Evolutionary conservation across 2,329 filamentous ascomycete genomes (phyloP).

Genomic region (Ceratocystis diversiconidia): DNA sequence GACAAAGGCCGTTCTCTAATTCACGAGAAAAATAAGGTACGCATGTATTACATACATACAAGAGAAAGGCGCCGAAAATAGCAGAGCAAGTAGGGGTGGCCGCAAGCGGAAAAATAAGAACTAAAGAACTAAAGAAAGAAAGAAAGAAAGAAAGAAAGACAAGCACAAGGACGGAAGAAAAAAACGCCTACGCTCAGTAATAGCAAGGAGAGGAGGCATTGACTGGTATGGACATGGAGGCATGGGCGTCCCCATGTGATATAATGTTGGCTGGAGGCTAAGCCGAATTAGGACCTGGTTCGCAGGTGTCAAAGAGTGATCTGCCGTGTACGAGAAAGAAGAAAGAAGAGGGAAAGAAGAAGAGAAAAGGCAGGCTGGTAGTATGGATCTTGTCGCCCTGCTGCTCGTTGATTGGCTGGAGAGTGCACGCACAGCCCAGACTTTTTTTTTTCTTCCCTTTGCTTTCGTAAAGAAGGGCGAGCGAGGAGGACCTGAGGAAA

Average conservation of each 20-base stretch:
- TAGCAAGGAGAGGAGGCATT: too few species aligned
- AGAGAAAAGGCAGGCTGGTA: slow-evolving; percentile 5
- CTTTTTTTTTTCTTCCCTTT: background rate
- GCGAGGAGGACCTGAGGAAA: background rate
- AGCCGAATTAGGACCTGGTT: background rate
- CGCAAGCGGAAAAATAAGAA: background rate
- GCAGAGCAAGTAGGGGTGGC: background rate
- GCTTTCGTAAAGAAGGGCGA: background rate
- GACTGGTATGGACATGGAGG: too few species aligned
- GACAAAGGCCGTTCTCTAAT: too few species aligned
- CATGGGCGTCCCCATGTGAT: background rate
- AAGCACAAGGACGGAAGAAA: background rate
- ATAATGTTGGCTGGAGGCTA: background rate
- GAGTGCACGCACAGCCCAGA: background rate
- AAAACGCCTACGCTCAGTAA: background rate
- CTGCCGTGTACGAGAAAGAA: slow-evolving; percentile 1
- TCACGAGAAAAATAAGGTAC: too few species aligned
- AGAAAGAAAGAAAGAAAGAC: background rate
- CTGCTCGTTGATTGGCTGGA: background rate
- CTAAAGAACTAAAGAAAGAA: background rate
- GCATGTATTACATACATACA: background rate
- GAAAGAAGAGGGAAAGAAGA: background rate
- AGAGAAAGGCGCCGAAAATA: slow-evolving; percentile 1
- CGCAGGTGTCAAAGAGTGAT: background rate
- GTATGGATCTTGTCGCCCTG: background rate